phyloP scores from a whole-genome alignment of 2,329 filamentous ascomycete genomes.

The Chaetomium sp. region DNA sequence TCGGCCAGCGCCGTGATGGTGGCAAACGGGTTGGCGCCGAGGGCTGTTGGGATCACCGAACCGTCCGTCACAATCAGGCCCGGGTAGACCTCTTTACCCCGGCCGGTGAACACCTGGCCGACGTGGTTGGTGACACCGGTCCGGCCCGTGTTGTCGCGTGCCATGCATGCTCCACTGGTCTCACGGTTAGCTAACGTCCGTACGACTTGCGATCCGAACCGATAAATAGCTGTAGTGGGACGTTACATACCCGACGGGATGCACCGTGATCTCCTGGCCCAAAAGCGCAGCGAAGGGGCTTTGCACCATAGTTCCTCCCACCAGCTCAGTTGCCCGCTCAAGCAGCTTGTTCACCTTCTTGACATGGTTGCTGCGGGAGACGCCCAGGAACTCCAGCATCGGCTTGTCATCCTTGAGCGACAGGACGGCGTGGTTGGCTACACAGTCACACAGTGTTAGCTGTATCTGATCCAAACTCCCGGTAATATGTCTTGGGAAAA shows the following conservation, averaged over 20 bases:
- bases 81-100: slow-evolving; percentile 42
- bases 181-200: slow-evolving; percentile 16
- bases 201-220: slow-evolving; percentile 4
- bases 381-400: slow-evolving; percentile 52
- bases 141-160: slow-evolving; percentile 48
- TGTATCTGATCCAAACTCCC: not conserved
- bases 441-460: not conserved
- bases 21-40: slow-evolving; percentile 62
- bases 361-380: slow-evolving; percentile 50
- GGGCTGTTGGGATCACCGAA: slow-evolving; percentile 53
- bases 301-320: slow-evolving; percentile 54
- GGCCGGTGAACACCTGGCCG: slow-evolving; percentile 53
- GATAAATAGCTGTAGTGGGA: not conserved
- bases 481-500: not conserved
- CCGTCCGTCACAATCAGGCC: slow-evolving; percentile 59
- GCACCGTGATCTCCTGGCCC: slow-evolving; percentile 55
- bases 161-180: slow-evolving; percentile 57
- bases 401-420: slow-evolving; percentile 54
- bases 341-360: slow-evolving; percentile 46
- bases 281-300: slow-evolving; percentile 53
- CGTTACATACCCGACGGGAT: slow-evolving; percentile 51
- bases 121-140: slow-evolving; percentile 56
- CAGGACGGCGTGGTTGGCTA: slow-evolving; percentile 52
- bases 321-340: slow-evolving; percentile 46
- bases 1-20: slow-evolving; percentile 65